A percentile compares a stretch with the other conserved stretches of the same genome.
Conservation (phyloP, 805 yeast species). For the Starmerella floricola region DNA sequence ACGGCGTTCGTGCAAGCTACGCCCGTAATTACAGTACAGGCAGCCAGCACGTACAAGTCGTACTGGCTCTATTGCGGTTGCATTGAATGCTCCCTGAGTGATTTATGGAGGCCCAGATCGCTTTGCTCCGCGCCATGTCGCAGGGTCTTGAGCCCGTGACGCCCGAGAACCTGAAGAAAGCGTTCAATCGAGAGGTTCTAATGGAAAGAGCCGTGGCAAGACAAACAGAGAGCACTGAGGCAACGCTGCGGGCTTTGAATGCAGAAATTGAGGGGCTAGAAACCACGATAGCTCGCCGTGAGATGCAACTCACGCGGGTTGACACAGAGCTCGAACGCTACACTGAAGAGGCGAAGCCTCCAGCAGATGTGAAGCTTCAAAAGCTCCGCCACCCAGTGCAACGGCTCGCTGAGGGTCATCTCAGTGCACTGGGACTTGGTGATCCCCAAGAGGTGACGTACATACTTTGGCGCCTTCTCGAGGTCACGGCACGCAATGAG, state of each 20-base stretch:
- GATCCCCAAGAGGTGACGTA: neutral
- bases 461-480: slow-evolving; percentile 9
- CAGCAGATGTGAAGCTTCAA: neutral
- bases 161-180: slow-evolving; percentile 3
- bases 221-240: neutral
- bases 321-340: slow-evolving; percentile 1
- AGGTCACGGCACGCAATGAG: slow-evolving; percentile 8
- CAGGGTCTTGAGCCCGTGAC: slow-evolving; percentile 7
- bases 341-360: neutral
- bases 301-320: neutral
- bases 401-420: slow-evolving; percentile 4
- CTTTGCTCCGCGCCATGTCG: slow-evolving; percentile 8
- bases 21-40: no score
- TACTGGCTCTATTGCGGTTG: no score
- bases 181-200: slow-evolving; percentile 9
- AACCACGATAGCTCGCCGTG: neutral
- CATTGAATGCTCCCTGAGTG: no score
- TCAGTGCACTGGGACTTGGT: slow-evolving; percentile 7
- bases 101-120: slow-evolving; percentile 13
- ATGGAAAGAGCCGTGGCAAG: neutral
- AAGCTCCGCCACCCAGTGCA: neutral
- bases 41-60: no score
- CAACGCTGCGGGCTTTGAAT: slow-evolving; percentile 1
- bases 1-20: no score
- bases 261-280: slow-evolving; percentile 1